Percentiles rank a stretch among this genome's conserved stretches.
These are phyloP conservation scores for Pythium folliculosum DNA, from an alignment of 352 stramenopile species.

Conservation along the genomic window DNA sequence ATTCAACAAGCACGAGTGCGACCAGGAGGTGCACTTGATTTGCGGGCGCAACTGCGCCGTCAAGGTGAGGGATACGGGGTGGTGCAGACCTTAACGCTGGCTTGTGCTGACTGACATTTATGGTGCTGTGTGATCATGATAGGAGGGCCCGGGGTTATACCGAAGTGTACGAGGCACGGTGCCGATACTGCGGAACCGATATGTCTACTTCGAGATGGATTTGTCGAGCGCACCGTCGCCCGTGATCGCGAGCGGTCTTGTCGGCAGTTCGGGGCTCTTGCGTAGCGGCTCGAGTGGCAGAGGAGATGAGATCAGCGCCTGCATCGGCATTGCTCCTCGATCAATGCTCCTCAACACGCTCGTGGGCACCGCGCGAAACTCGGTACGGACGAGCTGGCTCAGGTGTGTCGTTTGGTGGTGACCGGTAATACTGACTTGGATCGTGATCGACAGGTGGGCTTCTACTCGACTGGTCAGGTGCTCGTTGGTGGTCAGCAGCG, in stretches of 20 bases:
- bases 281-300: not conserved
- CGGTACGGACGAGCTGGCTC: conserved; percentile 38
- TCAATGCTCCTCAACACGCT: conserved; percentile 80
- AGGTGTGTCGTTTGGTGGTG: not conserved
- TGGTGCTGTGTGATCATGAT: no score
- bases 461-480: conserved; percentile 81
- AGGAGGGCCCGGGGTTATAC: conserved; percentile 70
- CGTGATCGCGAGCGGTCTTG: conserved; percentile 26
- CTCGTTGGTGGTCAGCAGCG: conserved; percentile 63
- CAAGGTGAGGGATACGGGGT: conserved; percentile 41
- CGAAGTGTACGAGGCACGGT: conserved; percentile 72
- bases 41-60: conserved; percentile 82
- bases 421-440: not conserved
- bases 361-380: conserved; percentile 76
- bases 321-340: conserved; percentile 76
- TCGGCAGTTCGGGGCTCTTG: not conserved
- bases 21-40: conserved; percentile 86
- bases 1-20: conserved; percentile 81
- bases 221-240: conserved; percentile 49
- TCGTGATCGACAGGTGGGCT: conserved; percentile 55
- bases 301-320: conserved; percentile 63
- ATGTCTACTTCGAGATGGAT: conserved; percentile 88
- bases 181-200: conserved; percentile 60
- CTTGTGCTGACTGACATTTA: no score
- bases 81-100: no score